phyloP scores from a whole-genome alignment of 768 basidiomycete species.

The Mycena latifolia region DNA sequence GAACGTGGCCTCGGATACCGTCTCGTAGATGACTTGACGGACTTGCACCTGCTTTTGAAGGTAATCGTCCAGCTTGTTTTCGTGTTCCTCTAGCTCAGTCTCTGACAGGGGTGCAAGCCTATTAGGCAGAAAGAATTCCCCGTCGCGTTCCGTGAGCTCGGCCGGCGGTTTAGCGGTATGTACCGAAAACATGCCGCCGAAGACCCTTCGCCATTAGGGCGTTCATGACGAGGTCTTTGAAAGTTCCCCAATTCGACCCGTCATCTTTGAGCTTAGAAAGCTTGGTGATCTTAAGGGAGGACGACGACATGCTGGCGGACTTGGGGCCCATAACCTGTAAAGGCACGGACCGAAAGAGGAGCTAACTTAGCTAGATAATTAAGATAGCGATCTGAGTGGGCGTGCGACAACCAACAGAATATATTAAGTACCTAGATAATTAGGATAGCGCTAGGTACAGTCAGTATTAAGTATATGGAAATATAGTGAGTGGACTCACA shows the following conservation, averaged over 20 bases:
- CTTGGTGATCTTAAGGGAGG: constrained; percentile 37
- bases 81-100: constrained; percentile 37
- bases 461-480: not conserved
- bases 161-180: constrained; percentile 38
- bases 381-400: constrained; percentile 10
- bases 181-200: constrained; percentile 40
- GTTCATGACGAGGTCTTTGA: constrained; percentile 41
- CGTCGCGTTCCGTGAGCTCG: constrained; percentile 23
- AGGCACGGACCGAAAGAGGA: not conserved
- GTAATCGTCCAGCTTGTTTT: constrained; percentile 37
- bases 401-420: constrained; percentile 26
- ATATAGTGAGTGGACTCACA: constrained; percentile 10
- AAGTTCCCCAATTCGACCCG: constrained; percentile 46
- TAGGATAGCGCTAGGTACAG: constrained; percentile 7
- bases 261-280: constrained; percentile 42
- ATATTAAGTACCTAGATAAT: constrained; percentile 10
- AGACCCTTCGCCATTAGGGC: constrained; percentile 42
- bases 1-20: constrained; percentile 37
- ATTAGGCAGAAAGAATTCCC: constrained; percentile 28
- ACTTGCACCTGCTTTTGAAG: constrained; percentile 41
- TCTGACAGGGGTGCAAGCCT: constrained; percentile 27
- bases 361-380: not conserved
- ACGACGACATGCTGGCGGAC: constrained; percentile 24
- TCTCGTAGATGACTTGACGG: constrained; percentile 42
- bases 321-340: constrained; percentile 48